Evolutionary conservation across 768 basidiomycete species (phyloP).

Genomic region (Suillus occidentalis): DNA sequence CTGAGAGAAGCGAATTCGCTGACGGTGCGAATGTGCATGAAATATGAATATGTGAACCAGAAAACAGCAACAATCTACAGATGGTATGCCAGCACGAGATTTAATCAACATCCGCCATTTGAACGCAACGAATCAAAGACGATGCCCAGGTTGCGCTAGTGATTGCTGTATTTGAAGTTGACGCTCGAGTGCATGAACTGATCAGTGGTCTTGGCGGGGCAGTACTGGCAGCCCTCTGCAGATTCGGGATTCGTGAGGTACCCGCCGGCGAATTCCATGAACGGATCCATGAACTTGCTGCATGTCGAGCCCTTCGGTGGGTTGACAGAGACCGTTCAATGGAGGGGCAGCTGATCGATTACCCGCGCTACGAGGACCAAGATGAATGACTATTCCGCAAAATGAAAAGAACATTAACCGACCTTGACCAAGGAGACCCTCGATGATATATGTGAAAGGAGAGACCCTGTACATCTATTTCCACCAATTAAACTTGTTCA

Average conservation of each 20-base stretch:
- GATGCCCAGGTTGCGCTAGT: slow-evolving; percentile 49
- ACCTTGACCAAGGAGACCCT: slow-evolving; percentile 48
- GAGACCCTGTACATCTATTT: slow-evolving; percentile 64
- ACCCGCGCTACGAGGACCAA: slow-evolving; percentile 40
- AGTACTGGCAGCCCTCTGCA: slow-evolving; percentile 47
- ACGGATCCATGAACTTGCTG: slow-evolving; percentile 42
- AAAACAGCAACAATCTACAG: not conserved
- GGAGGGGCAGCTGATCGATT: slow-evolving; percentile 52
- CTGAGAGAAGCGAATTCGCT: not conserved
- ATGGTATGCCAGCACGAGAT: not conserved
- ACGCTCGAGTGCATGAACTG: slow-evolving; percentile 45
- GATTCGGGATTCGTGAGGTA: slow-evolving; percentile 44
- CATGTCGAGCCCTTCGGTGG: slow-evolving; percentile 50
- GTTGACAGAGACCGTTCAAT: slow-evolving; percentile 57
- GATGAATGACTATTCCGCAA: not conserved
- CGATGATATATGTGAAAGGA: slow-evolving; percentile 57
- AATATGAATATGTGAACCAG: not conserved
- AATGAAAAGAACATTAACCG: slow-evolving; percentile 14
- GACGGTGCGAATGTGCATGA: not conserved
- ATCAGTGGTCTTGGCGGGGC: slow-evolving; percentile 56
- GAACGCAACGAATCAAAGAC: slow-evolving; percentile 43
- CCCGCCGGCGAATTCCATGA: slow-evolving; percentile 42
- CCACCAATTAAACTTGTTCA: slow-evolving; percentile 62
- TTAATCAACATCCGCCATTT: slow-evolving; percentile 11
- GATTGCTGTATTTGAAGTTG: slow-evolving; percentile 56